Percentiles rank a stretch among this genome's conserved stretches.
phyloP scores from a whole-genome alignment of 2,329 filamentous ascomycete genomes.

The Salinomyces thailandicus region DNA sequence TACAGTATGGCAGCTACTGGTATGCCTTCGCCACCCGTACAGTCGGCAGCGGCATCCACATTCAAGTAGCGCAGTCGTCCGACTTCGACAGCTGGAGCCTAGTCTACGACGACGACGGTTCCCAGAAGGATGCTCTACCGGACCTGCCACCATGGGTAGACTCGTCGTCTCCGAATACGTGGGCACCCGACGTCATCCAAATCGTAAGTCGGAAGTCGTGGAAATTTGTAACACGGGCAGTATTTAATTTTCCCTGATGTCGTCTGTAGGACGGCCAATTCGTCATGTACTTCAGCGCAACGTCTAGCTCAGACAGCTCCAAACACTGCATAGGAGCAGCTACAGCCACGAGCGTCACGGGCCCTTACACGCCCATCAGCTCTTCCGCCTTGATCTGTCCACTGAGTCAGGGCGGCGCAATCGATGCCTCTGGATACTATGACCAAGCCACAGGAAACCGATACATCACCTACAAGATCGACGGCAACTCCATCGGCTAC shows the following conservation, averaged over 20 bases:
- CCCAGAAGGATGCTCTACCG: slow-evolving; percentile 44
- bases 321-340: slow-evolving; percentile 25
- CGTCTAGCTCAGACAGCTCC: slow-evolving; percentile 12
- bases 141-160: slow-evolving; percentile 41
- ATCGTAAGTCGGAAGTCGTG: slow-evolving; percentile 22
- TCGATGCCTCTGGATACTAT: slow-evolving; percentile 21
- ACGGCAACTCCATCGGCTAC: slow-evolving; percentile 20
- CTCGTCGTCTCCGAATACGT: slow-evolving; percentile 41
- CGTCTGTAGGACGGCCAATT: slow-evolving; percentile 16
- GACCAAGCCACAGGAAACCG: slow-evolving; percentile 16
- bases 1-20: slow-evolving; percentile 42
- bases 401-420: slow-evolving; percentile 20
- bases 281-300: slow-evolving; percentile 24
- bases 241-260: no score
- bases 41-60: slow-evolving; percentile 37
- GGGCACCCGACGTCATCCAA: slow-evolving; percentile 51
- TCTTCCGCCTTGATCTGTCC: slow-evolving; percentile 19
- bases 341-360: slow-evolving; percentile 14
- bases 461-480: slow-evolving; percentile 24
- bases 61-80: slow-evolving; percentile 45
- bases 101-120: slow-evolving; percentile 31
- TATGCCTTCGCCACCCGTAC: slow-evolving; percentile 44
- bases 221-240: no score
- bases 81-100: slow-evolving; percentile 41
- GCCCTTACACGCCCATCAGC: slow-evolving; percentile 17